Conservation (phyloP, 495 filamentous ascomycete genomes). For the Bathelium albidoporum region DNA sequence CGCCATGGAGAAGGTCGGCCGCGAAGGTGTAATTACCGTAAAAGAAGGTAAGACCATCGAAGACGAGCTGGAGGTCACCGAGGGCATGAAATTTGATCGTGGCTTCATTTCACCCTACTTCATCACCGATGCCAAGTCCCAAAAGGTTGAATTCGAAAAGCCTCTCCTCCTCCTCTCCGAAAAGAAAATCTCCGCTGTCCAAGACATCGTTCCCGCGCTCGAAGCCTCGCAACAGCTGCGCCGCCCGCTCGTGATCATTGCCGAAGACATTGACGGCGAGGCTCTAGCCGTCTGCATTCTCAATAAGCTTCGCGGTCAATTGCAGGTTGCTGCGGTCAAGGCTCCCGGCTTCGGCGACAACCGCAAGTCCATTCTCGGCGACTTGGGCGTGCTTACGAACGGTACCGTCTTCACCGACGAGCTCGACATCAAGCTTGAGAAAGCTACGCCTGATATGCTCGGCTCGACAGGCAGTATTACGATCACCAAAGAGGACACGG, state of each 20-base stretch:
- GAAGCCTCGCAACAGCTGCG: slow-evolving; percentile 92
- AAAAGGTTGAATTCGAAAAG: slow-evolving; percentile 99
- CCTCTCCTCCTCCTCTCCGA: slow-evolving; percentile 94
- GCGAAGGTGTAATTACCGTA: slow-evolving; percentile 98
- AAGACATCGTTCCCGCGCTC: slow-evolving; percentile 96
- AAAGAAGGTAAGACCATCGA: slow-evolving; percentile 99
- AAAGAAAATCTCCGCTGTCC: slow-evolving; percentile 98
- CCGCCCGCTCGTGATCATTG: slow-evolving; percentile 94
- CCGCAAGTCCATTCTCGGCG: slow-evolving; percentile 97
- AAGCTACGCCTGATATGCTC: slow-evolving; percentile 89
- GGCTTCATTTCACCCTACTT: slow-evolving; percentile 98
- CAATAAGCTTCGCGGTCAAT: slow-evolving; percentile 98
- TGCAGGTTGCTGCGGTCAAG: slow-evolving; percentile 98
- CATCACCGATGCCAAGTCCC: slow-evolving; percentile 96
- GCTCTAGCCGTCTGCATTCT: slow-evolving; percentile 97
- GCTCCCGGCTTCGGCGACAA: slow-evolving; percentile 99
- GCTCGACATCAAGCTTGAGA: slow-evolving; percentile 97
- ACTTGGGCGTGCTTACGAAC: slow-evolving; percentile 90
- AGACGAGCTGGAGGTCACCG: slow-evolving; percentile 96
- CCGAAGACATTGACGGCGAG: slow-evolving; percentile 98
- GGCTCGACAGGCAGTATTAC: slow-evolving; percentile 96
- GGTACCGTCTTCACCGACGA: slow-evolving; percentile 96
- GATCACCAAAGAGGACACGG: slow-evolving; percentile 99
- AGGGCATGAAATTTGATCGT: slow-evolving; percentile 99
- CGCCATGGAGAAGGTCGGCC: slow-evolving; percentile 99